Evolutionary conservation across 495 filamentous ascomycete genomes (phyloP).

Genomic region (Collariella sp.): DNA sequence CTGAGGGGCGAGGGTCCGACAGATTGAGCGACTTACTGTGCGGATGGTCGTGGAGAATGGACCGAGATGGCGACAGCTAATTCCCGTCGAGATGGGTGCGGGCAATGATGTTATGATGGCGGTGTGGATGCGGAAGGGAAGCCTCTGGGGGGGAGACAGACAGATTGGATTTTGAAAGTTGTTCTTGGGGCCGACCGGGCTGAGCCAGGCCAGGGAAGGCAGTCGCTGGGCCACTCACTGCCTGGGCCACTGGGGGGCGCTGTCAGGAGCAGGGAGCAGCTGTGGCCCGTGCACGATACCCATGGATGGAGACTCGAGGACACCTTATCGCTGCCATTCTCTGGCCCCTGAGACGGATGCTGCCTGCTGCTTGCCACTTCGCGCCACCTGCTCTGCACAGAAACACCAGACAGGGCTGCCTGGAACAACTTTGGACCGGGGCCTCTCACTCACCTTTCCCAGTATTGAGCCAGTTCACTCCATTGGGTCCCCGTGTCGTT

Average conservation of each 20-base stretch:
- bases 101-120: conserved; percentile 25
- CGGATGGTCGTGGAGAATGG: conserved; percentile 13
- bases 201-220: conserved; percentile 18
- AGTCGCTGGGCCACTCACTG: conserved; percentile 10
- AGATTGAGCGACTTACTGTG: conserved; percentile 25
- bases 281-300: conserved; percentile 19
- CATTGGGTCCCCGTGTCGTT: conserved; percentile 2
- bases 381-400: conserved; percentile 3
- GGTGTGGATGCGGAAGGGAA: conserved; percentile 32
- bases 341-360: conserved; percentile 7
- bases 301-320: too few relatives aligned
- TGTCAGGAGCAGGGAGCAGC: background rate
- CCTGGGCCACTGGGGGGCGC: too few relatives aligned
- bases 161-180: conserved; percentile 34
- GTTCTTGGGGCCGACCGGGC: conserved; percentile 25
- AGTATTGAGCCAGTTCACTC: too few relatives aligned
- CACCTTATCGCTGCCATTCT: conserved; percentile 29
- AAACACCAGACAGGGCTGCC: conserved; percentile 7
- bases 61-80: conserved; percentile 25
- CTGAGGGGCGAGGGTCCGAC: background rate
- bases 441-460: background rate
- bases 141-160: conserved; percentile 20
- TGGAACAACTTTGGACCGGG: conserved; percentile 26
- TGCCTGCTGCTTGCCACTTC: background rate
- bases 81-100: conserved; percentile 23